Evolutionary conservation across 2,329 filamentous ascomycete species (phyloP).

Genomic region (Colletotrichum australisinense): DNA sequence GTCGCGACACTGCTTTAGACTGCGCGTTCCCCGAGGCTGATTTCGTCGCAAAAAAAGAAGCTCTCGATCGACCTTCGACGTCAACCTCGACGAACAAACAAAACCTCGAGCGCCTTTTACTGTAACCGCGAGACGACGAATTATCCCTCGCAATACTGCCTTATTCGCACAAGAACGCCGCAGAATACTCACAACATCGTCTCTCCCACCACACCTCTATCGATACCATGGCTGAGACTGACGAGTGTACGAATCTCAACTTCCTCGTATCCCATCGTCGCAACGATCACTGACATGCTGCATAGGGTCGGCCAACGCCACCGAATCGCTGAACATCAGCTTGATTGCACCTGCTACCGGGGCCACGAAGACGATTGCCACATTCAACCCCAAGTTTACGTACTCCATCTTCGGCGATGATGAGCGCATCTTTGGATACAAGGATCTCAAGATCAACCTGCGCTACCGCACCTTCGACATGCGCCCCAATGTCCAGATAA

Average conservation of each 20-base stretch:
- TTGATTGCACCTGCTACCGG: slow-evolving; percentile 63
- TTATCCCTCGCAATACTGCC: not conserved
- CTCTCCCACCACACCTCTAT: not conserved
- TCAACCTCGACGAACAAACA: not conserved
- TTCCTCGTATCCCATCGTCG: not conserved
- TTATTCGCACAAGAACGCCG: not conserved
- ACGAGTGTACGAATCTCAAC: slow-evolving; percentile 24
- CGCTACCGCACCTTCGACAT: slow-evolving; percentile 78
- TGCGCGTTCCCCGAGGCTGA: slow-evolving; percentile 22
- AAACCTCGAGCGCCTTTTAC: not conserved
- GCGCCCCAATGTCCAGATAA: slow-evolving; percentile 78
- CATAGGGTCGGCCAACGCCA: slow-evolving; percentile 69
- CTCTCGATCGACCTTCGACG: not conserved
- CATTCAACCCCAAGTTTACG: slow-evolving; percentile 88
- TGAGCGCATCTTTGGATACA: slow-evolving; percentile 91
- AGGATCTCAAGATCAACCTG: slow-evolving; percentile 80
- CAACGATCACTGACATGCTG: not conserved
- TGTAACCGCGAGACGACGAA: not conserved
- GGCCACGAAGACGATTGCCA: slow-evolving; percentile 67
- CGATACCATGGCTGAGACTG: slow-evolving; percentile 26
- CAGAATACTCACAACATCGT: not conserved
- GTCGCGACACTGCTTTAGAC: slow-evolving; percentile 16
- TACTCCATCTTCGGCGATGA: slow-evolving; percentile 95
- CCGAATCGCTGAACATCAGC: slow-evolving; percentile 71
- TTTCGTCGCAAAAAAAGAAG: slow-evolving; percentile 8